Percentiles rank a stretch among this genome's conserved stretches.
phyloP scores from a whole-genome alignment of 306 rosid species.

The Ormosia emarginata region DNA sequence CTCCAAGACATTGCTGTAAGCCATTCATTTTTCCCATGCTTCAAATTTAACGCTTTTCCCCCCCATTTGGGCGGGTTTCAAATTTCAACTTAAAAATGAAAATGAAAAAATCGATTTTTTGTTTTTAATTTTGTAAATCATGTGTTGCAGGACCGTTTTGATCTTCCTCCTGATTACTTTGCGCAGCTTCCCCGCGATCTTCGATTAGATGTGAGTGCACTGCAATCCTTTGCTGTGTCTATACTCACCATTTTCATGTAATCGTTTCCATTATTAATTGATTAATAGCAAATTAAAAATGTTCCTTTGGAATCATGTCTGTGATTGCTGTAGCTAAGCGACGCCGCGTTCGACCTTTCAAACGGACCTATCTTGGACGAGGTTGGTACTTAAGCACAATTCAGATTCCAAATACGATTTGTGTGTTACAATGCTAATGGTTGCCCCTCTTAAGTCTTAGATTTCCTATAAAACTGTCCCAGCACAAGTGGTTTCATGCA shows the following conservation, averaged over 20 bases:
- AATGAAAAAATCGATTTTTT: neutral
- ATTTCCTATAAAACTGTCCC: neutral
- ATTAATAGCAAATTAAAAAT: neutral
- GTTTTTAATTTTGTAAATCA: neutral
- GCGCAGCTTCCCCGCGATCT: slow-evolving; percentile 76
- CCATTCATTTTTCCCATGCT: neutral
- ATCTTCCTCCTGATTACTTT: slow-evolving; percentile 82
- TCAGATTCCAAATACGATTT: neutral
- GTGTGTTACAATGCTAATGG: neutral
- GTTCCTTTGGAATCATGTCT: slow-evolving; percentile 3
- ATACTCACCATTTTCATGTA: neutral
- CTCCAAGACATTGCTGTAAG: slow-evolving; percentile 70
- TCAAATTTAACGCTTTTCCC: neutral
- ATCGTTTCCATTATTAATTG: neutral
- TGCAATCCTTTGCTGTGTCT: neutral
- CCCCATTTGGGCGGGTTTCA: neutral
- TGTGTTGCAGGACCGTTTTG: slow-evolving; percentile 62
- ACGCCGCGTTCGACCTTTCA: slow-evolving; percentile 93
- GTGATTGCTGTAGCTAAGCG: slow-evolving; percentile 63
- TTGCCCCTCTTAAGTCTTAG: neutral
- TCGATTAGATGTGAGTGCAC: slow-evolving; percentile 70
- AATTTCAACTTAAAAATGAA: neutral
- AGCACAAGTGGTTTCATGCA: neutral
- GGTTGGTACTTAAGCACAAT: slow-evolving; percentile 42
- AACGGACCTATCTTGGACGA: slow-evolving; percentile 70